Evolutionary conservation across 108 stramenopile species (phyloP).

Genomic region (Mayamaea pseudoterrestris): DNA sequence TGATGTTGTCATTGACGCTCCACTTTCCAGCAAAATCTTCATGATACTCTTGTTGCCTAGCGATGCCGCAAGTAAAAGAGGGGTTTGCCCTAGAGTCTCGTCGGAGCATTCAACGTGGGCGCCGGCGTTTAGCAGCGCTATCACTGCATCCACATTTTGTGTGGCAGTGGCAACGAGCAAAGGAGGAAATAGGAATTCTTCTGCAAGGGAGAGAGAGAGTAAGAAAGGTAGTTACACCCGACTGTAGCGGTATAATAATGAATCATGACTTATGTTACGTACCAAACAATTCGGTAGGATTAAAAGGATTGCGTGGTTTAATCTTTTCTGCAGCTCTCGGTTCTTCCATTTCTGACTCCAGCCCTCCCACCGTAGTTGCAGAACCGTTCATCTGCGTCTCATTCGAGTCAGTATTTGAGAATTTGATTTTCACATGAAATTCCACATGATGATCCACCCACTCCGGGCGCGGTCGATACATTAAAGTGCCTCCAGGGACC

Average conservation of each 20-base stretch:
- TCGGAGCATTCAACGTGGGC: constrained; percentile 25
- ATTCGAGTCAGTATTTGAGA: background rate
- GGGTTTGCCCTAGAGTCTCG: constrained; percentile 55
- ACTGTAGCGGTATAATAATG: no score
- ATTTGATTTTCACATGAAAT: background rate
- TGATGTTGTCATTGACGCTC: constrained; percentile 21
- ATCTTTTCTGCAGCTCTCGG: no score
- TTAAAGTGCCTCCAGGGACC: constrained; percentile 5
- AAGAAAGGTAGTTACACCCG: no score
- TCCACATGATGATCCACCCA: constrained; percentile 3
- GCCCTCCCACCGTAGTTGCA: background rate
- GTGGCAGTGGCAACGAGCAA: constrained; percentile 32
- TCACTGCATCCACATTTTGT: constrained; percentile 19
- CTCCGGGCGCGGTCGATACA: constrained; percentile 1
- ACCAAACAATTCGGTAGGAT: constrained; percentile 1
- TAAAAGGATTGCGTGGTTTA: no score
- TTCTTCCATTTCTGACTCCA: background rate
- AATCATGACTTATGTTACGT: background rate
- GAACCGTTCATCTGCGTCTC: background rate
- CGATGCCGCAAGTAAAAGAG: constrained; percentile 70
- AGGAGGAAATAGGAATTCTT: constrained; percentile 7
- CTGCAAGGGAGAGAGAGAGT: no score
- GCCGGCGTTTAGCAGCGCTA: constrained; percentile 24
- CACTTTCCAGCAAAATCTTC: constrained; percentile 32
- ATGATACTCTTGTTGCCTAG: constrained; percentile 53